A percentile compares a stretch with the other conserved stretches of the same genome.
Evolutionary conservation across 305 asterid species (phyloP).

Genomic region (Fraxinus floribunda): DNA sequence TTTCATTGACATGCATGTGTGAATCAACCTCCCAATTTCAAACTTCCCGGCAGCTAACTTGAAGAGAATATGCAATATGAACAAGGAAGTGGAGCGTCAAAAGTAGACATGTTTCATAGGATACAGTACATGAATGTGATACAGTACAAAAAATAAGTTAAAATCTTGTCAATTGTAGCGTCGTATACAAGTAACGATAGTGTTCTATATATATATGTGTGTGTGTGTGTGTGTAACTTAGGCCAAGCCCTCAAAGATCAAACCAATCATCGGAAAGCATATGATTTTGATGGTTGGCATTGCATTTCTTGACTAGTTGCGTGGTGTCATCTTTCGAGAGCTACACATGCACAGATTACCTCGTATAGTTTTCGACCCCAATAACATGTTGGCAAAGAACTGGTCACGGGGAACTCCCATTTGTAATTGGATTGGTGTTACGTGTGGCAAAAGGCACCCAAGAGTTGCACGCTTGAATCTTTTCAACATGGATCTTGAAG

Average conservation of each 20-base stretch:
- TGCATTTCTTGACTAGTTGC: not conserved
- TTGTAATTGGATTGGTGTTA: not conserved
- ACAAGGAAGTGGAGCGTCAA: not conserved
- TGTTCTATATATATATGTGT: not conserved
- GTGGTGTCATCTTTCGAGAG: not conserved
- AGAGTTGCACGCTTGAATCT: not conserved
- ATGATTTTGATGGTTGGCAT: not conserved
- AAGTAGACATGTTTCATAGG: not conserved
- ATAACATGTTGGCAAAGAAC: not conserved
- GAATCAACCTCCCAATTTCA: not conserved
- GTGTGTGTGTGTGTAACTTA: not conserved
- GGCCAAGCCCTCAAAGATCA: not conserved
- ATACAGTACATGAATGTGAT: not conserved
- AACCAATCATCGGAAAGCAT: not conserved
- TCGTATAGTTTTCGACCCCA: not conserved
- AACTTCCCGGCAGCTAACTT: not conserved
- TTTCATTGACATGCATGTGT: not conserved
- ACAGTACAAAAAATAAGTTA: no score
- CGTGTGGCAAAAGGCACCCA: not conserved
- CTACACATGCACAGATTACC: not conserved
- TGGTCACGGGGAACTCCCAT: not conserved
- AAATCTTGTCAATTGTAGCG: not conserved
- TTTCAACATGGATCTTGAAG: not conserved
- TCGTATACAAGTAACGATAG: not conserved
- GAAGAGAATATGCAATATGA: not conserved